Conservation (phyloP, 345 rosid genomes). For the Abelmoschus esculentus region DNA sequence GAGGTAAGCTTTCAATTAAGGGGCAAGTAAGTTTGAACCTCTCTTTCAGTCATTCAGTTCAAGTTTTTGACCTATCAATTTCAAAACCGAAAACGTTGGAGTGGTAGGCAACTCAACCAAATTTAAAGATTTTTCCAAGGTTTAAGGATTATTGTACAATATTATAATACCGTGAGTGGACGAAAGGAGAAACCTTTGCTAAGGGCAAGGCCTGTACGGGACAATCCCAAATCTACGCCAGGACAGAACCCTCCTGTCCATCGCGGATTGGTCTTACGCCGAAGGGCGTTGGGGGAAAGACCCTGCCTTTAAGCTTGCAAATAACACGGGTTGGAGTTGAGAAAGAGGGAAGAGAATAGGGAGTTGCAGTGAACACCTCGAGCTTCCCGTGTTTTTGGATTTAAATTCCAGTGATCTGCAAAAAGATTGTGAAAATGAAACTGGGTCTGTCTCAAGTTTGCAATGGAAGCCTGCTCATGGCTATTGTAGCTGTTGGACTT, state of each 20-base stretch:
- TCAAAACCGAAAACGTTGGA: slow-evolving; percentile 36
- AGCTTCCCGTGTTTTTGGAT: too few species aligned
- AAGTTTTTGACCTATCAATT: slow-evolving; percentile 75
- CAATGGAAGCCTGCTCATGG: background rate
- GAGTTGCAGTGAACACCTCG: too few species aligned
- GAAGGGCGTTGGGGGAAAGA: slow-evolving; percentile 51
- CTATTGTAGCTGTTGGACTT: too few species aligned
- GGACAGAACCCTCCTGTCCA: slow-evolving; percentile 91
- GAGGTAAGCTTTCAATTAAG: background rate
- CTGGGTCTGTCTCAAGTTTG: background rate
- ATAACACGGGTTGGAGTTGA: too few species aligned
- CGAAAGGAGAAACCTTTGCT: slow-evolving; percentile 72
- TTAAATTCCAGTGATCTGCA: background rate
- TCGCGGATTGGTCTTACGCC: slow-evolving; percentile 39
- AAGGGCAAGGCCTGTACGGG: slow-evolving; percentile 78
- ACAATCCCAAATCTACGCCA: slow-evolving; percentile 75
- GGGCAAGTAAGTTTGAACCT: slow-evolving; percentile 24
- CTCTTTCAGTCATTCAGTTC: slow-evolving; percentile 59
- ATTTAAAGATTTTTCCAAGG: background rate
- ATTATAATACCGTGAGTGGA: slow-evolving; percentile 52
- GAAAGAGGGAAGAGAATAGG: too few species aligned
- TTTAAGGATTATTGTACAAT: too few species aligned
- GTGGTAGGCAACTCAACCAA: background rate
- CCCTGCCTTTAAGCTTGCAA: slow-evolving; percentile 6
- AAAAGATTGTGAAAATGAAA: background rate